phyloP scores from a whole-genome alignment of 371 early-diverging fungal species.

The Mucor indicus region DNA sequence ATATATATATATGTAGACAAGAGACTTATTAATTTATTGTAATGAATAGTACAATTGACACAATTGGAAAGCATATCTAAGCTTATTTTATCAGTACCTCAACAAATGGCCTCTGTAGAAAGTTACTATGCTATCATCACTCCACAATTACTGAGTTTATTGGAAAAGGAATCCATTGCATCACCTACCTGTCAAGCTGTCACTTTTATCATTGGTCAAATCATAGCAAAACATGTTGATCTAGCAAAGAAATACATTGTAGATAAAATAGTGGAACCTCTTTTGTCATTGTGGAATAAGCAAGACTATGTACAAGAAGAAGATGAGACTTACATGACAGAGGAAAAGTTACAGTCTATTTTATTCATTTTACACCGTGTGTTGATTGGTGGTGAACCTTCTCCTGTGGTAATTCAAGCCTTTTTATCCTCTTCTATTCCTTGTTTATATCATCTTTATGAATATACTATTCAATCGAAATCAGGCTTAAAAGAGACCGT shows the following conservation, averaged over 20 bases:
- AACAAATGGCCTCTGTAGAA: conserved; percentile 58
- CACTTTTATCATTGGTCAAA: conserved; percentile 53
- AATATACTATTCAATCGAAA: conserved; percentile 49
- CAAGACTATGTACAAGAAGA: conserved; percentile 11
- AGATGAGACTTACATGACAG: conserved; percentile 1
- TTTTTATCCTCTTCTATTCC: conserved; percentile 48
- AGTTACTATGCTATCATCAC: conserved; percentile 59
- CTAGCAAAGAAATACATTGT: conserved; percentile 54
- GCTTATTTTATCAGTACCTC: conserved; percentile 64
- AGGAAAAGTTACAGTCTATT: conserved; percentile 35
- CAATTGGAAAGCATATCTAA: conserved; percentile 64
- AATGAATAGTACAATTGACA: conserved; percentile 42
- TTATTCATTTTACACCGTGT: conserved; percentile 50
- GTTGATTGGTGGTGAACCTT: conserved; percentile 66
- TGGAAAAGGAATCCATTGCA: conserved; percentile 22
- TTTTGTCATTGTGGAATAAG: conserved; percentile 31
- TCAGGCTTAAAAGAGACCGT: conserved; percentile 48
- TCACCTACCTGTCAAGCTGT: conserved; percentile 38
- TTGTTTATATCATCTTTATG: conserved; percentile 62
- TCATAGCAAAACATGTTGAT: conserved; percentile 49
- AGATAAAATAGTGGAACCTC: conserved; percentile 40
- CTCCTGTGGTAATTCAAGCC: conserved; percentile 53
- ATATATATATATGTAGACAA: too few species aligned
- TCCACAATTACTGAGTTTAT: conserved; percentile 47
- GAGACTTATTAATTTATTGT: conserved; percentile 1